Evolutionary conservation across 2,329 filamentous ascomycete genomes (phyloP).

Genomic region (Botryotinia convoluta): DNA sequence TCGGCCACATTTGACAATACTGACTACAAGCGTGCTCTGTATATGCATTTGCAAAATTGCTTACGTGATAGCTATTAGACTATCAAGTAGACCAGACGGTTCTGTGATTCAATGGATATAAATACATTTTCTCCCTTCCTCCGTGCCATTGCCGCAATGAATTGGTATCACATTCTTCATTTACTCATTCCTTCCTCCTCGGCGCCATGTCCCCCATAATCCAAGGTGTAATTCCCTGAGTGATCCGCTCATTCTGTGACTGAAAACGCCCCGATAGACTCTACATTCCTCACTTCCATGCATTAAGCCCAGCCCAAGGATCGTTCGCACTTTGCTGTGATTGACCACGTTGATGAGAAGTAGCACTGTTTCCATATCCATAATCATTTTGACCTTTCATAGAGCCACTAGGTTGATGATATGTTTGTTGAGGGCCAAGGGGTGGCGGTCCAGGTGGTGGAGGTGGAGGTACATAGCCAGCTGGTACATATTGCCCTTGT

Average conservation of each 20-base stretch:
- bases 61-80: neutral
- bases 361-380: conserved; percentile 44
- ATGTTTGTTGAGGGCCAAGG: conserved; percentile 50
- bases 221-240: neutral
- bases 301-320: conserved; percentile 64
- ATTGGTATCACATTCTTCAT: conserved; percentile 12
- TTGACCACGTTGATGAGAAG: conserved; percentile 35
- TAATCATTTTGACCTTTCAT: conserved; percentile 55
- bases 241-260: conserved; percentile 1
- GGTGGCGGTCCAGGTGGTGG: conserved; percentile 64
- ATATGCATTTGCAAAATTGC: neutral
- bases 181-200: conserved; percentile 11
- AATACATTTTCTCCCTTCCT: conserved; percentile 8
- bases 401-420: conserved; percentile 42
- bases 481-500: conserved; percentile 49
- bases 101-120: conserved; percentile 6
- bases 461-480: conserved; percentile 65
- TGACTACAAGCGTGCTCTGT: neutral
- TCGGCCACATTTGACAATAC: neutral
- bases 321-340: conserved; percentile 45
- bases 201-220: conserved; percentile 1
- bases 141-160: neutral
- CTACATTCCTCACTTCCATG: conserved; percentile 30
- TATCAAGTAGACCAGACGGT: neutral
- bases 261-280: neutral